Base-by-base conservation (phyloP, 345 rosid genomes). In the Eucalyptus paniculata region DNA sequence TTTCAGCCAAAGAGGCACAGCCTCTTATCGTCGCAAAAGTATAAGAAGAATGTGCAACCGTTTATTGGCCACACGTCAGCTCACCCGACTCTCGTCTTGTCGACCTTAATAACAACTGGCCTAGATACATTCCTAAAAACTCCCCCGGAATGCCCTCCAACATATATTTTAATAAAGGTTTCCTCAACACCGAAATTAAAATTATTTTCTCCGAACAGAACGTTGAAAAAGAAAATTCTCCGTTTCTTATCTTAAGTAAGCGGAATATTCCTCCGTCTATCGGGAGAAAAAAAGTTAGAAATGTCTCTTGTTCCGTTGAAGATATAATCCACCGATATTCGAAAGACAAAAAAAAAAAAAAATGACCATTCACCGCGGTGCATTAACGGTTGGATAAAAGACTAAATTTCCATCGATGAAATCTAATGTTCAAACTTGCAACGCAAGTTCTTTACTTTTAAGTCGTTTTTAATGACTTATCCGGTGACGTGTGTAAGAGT, bases 21-120 rank as follows among this genome's bases (percentile, higher is more conserved):
- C 67, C 16, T 60, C 14, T 28, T 60, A 23, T 56, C 26, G n/a
- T n/a, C n/a, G n/a, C n/a, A 54, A 8, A 62, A 62, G 12, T 18
- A 8, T 5, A 3, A 2, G 9, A 30, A 32, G 19, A 69, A 32
- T 8, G 23, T 1, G 58, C 58, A 53, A 8, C 11, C 9, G 5
- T 19, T 34, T 10, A 6, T 72, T 37, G 15, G 1, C 2, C 15
- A 4, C 13, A 6, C 21, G 5, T 10, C 14, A 3, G 45, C 45
- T 23, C 26, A 69, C 34, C 26, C 6, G 26, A 3, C 26, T 34
- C 82, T 18, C 13, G 2, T 9, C 2, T 1, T 10, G 24, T 69
- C 19, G 12, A 69, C 13, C 1, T 0, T 18, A 18, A 10, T 5
- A 34, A 18, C 23, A 19, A 34, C 44, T 2, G 13, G 42, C 10